Base-by-base conservation (phyloP, 2,329 filamentous ascomycete species). In the Stachybotrys chlorohalonatus region DNA sequence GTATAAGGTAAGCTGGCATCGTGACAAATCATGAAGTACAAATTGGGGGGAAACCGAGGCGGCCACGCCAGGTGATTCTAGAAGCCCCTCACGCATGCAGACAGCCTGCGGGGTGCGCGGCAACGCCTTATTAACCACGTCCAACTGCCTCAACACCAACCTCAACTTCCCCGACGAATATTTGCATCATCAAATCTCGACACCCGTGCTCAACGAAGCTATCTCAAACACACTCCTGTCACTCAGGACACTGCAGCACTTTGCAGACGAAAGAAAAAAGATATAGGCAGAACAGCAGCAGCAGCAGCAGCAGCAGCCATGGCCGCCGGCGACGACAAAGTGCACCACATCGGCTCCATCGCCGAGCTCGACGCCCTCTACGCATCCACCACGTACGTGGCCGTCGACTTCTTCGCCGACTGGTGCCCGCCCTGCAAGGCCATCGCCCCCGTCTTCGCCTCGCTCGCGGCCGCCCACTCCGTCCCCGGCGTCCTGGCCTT, bases 351-450 rank as follows among this genome's bases (percentile, higher is more conserved):
- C 45, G 51, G 63, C 39, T 57, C 59, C 4, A 51, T 64, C 0
- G 54, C 60, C 3, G 64, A 69, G 52, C 53, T 70, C 8, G 63
- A 67, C 17, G 52, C 61, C 6, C 49, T 67, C 7, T 52, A 67
- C 13, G 50, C 60, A 31, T 58, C 61, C 54, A 73, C 83, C 66
- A 76, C 77, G 31, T 70, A 87, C 61, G 80, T 93, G 61, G 76
- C 95, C 57, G 74, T 96, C 66, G 91, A 96, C 78, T 91, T 85
- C 76, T 90, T 87, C 71, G 91, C 91, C 53, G 84, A 79, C 60
- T 96, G 91, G 91, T 96, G 91, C 78, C 90, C 90, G 56, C 91
- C 91, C 55, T 96, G 91, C 86, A 95, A 91, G 75, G 80, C 85
- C 62, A 93, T 96, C 62, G 83, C 90, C 31, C 91, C 91, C 53